Base-by-base conservation (phyloP, 495 filamentous ascomycete genomes). In the Tricharina praecox region DNA sequence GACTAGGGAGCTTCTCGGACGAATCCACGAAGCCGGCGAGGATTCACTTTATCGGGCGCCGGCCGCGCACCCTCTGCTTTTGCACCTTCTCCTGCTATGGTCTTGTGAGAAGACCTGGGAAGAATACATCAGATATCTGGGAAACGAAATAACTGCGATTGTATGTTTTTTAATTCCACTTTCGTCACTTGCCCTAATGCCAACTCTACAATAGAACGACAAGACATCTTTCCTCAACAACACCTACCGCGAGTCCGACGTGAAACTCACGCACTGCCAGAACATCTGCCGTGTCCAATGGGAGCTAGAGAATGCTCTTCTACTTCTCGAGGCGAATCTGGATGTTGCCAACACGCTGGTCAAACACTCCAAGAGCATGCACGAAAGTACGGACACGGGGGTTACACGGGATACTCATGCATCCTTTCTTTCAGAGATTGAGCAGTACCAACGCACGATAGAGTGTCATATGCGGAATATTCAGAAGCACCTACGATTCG, bases 81-180 rank as follows among this genome's bases (percentile, higher is more conserved):
- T 48, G 33, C 45, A 48, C 26, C 21, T 48, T 1, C 45, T 30
- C 21, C 16, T 48, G n/a, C 15, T 48, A 7, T 30, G 38, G 5
- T 34, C 30, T 24, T 48, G 28, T 11, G 45, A 48, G 45, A 39
- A 37, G 45, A 36, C 19, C 32, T 48, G 45, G 45, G 24, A 18
- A 21, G 13, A 18, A 8, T 48, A 48, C 19, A 38, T 48, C 5
- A 11, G 37, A 9, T 48, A 13, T 16, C 25, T 48, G 11, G 32
- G 45, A 11, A 1, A 24, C 9, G 4, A 24, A 33, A 16, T 48
- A 2, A 9, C 34, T 5, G 8, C 16, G 18, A 37, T 37, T 8
- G 34, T 37, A 37, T 9, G 15, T 37, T 18, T 15, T 9, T 18
- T 18, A 7, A 18, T 15, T 37, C 34, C 16, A 18, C 16, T 37